phyloP scores from a whole-genome alignment of 1,284 basidiomycete genomes.

The Leucocoprinus gongylophorus region DNA sequence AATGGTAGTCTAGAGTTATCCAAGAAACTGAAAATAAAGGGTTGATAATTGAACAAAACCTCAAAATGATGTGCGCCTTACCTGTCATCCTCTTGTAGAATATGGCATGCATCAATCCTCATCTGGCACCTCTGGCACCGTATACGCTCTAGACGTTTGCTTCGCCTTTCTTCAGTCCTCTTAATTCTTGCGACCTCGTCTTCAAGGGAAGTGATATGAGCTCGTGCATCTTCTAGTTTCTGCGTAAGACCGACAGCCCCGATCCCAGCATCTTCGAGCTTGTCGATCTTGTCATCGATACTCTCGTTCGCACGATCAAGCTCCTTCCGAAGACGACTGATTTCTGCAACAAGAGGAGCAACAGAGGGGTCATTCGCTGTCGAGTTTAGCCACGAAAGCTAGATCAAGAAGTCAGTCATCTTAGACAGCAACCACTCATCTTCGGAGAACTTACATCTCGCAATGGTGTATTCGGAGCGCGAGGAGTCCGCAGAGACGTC shows the following conservation, averaged over 20 bases:
- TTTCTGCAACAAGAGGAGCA: constrained; percentile 56
- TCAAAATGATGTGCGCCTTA: constrained; percentile 20
- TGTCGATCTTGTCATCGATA: constrained; percentile 79
- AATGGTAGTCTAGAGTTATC: constrained; percentile 43
- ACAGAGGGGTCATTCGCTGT: constrained; percentile 46
- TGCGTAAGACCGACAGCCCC: constrained; percentile 62
- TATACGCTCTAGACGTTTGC: constrained; percentile 48
- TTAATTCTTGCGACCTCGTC: constrained; percentile 57
- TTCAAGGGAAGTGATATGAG: constrained; percentile 50
- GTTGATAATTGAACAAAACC: neutral
- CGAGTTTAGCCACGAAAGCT: constrained; percentile 70
- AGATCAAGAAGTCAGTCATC: constrained; percentile 1
- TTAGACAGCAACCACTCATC: neutral
- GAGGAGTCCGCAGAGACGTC: constrained; percentile 59
- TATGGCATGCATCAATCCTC: constrained; percentile 46
- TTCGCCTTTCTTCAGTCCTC: constrained; percentile 57
- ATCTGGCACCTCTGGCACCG: constrained; percentile 60
- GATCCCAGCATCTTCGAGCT: constrained; percentile 70
- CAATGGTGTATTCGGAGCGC: constrained; percentile 70
- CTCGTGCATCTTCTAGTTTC: constrained; percentile 63
- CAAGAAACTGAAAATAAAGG: constrained; percentile 37
- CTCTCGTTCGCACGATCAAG: constrained; percentile 72
- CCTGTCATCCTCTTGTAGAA: constrained; percentile 56
- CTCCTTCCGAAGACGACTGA: constrained; percentile 59
- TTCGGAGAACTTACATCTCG: constrained; percentile 53